These are phyloP conservation scores for Apophysomyces sp. DNA, from an alignment of 371 early-diverging fungal species.

Conservation along the genomic window DNA sequence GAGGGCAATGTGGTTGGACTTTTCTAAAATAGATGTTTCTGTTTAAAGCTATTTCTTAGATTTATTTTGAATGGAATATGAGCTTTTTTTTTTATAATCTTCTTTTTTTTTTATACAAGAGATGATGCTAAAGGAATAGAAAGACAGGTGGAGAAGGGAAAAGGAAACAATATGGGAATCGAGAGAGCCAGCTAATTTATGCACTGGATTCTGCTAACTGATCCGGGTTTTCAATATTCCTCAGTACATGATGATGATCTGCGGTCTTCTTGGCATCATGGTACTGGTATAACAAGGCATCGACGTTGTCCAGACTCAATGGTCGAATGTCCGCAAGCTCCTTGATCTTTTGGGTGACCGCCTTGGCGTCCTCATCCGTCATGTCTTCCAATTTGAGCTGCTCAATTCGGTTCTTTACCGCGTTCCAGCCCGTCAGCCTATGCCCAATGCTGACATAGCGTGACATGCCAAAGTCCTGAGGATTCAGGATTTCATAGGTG, in stretches of 20 bases:
- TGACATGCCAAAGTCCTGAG: conserved; percentile 96
- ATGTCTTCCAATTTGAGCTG: conserved; percentile 73
- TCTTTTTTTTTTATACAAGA: background rate
- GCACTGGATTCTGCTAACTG: conserved; percentile 2
- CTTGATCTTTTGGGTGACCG: conserved; percentile 90
- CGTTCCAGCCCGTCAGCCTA: conserved; percentile 97
- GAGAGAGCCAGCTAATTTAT: background rate
- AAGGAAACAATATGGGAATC: background rate
- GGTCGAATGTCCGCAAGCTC: conserved; percentile 79
- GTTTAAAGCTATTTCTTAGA: background rate
- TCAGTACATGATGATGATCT: conserved; percentile 17
- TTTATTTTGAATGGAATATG: background rate
- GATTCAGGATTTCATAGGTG: conserved; percentile 94
- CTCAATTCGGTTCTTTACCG: conserved; percentile 93
- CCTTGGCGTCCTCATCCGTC: conserved; percentile 87
- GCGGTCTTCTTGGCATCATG: conserved; percentile 32
- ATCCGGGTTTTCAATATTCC: conserved; percentile 26
- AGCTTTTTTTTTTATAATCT: background rate
- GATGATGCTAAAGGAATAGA: conserved; percentile 1
- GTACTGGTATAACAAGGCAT: conserved; percentile 34
- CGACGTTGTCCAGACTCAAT: conserved; percentile 35
- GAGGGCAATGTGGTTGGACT: conserved; percentile 84
- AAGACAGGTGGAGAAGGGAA: background rate
- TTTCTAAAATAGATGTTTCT: conserved; percentile 56
- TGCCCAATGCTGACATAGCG: conserved; percentile 94